Base-by-base conservation (phyloP, 73 alveolate species). In the Paramecium bursaria region DNA sequence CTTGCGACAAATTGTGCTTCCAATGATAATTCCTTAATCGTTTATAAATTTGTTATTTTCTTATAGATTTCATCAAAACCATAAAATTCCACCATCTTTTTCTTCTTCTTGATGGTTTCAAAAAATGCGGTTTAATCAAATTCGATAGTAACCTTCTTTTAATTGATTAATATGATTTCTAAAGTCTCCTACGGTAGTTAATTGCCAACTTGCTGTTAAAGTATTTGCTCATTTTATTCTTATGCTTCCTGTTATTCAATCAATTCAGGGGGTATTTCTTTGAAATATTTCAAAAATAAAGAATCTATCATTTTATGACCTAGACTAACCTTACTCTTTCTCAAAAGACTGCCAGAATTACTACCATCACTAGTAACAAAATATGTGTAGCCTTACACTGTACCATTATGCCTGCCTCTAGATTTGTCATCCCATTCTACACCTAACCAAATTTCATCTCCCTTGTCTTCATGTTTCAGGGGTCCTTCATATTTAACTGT, bases 391-490 rank as follows among this genome's bases (percentile, higher is more conserved):
- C 97, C 98, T 80, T 94, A 97, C 6, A 96, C 99, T 15, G 96
- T 93, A 3, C 99, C 98, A 57, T 91, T 87, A 74, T 93, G 97
- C 48, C 90, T 96, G 42, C 99, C 99, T 86, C 96, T 86, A 0
- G 90, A 88, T 60, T 77, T 90, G 54, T 88, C 93, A 85, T 96
- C 99, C 99, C 99, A 96, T 75, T 96, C 99, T 4, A 96, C 87
- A 0, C 99, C 99, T 17, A 93, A 31, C 99, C 99, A 96, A 75
- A 90, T 88, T 54, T 96, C 98, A 15, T 87, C 80, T 52, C 95
- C 97, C 22, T 93, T 94, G 27, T 91, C 90, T 26, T 91, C 95
- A 61, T 90, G 87, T 51, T 50, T 73, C 5, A 77, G 74, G 3
- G 92, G 93, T 30, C 97, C 97, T 21, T 75, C 88, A 74, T 85